Evolutionary conservation across 129 eudicot species (phyloP), one percentile per base, ranked within the genome.

Genomic region (Centaurea solstitialis): DNA sequence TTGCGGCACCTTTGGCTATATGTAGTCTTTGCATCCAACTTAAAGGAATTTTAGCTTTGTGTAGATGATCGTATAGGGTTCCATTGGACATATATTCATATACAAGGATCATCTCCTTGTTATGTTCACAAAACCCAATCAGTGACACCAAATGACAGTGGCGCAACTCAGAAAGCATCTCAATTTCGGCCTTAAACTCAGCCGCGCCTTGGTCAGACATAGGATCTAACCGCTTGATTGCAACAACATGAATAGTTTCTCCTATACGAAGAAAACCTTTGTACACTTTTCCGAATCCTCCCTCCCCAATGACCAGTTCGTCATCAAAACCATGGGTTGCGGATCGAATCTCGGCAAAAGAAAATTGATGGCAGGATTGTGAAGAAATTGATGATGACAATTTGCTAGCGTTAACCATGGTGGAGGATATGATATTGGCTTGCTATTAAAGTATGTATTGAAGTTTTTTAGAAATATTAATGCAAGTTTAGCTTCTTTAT

Each of bases 11-110:
- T 17, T 65, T 28, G 74, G 79, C 76, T 73, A 74, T 66, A 39
- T 45, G 74, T 11, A 81, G 84, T 22, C 79, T 66, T 26, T 74
- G 80, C 84, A 41, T 71, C 85, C 80, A 75, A 47, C 30, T 66
- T 50, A 81, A 57, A 75, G 24, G 80, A 40, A 17, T 35, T 23
- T 37, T 38, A 57, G 24, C 70, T 17, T 81, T 47, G 76, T 82
- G 76, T 33, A 82, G 26, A 69, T 68, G 80, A 37, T 68, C 22
- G n/a, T 30, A 66, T 4, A 82, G 77, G 24, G 81, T 82, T 28
- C 85, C 85, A 53, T 38, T 70, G 11, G 74, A 40, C 85, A 81
- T 81, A 47, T 81, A 81, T 70, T 81, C 80, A 2, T 81, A 75
- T 1, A 66, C 80, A 69, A 82, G 80, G 26, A 76, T 47, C 81